Base-by-base conservation (phyloP, 805 yeast species). In the Kregervanrija fluxuum region DNA sequence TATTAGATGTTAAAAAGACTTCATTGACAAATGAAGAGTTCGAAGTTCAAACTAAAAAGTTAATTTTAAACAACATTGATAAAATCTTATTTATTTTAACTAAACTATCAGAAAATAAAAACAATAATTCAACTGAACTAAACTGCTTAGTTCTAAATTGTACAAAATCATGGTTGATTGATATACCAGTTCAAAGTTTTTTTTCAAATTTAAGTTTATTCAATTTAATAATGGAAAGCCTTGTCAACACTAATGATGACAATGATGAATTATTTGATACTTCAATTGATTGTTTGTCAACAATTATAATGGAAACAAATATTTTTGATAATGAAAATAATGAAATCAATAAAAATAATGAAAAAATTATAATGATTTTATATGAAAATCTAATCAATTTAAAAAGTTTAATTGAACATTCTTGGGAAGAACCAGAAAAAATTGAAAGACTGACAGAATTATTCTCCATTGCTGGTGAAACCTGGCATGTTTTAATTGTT, bases 391-490 rank as follows among this genome's bases (percentile, higher is more conserved):
- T 93, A 34, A 65, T 90, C 46, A 71, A 72, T 39, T 67, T 90
- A 41, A 75, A 79, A 57, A 73, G 76, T 3, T 67, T 71, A 37
- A 56, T 82, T 47, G 64, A 68, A 14, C 73, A 72, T 43, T 66
- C 65, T 31, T 62, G 66, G 42, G 80, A 77, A 45, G 91, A 82
- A 53, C 71, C 76, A 1, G 93, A 84, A 33, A 71, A 74, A 34
- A 74, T 85, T 56, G 82, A 81, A 45, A 79, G 85, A 11, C 67
- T 85, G 43, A 77, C 95, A 0, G 73, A 93, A 55, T 61, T 93
- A 37, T 86, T 85, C 60, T 85, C 89, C 6, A 95, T 89, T 54
- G 95, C 97, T 2, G 96, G 95, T 45, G 97, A 89, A 65, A 76
- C 95, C 1, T 93, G 99, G 99, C 93, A 88, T 63, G 85, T 85